Conservation (phyloP, 1,139 yeast species). For the Taiozyma sp. region DNA sequence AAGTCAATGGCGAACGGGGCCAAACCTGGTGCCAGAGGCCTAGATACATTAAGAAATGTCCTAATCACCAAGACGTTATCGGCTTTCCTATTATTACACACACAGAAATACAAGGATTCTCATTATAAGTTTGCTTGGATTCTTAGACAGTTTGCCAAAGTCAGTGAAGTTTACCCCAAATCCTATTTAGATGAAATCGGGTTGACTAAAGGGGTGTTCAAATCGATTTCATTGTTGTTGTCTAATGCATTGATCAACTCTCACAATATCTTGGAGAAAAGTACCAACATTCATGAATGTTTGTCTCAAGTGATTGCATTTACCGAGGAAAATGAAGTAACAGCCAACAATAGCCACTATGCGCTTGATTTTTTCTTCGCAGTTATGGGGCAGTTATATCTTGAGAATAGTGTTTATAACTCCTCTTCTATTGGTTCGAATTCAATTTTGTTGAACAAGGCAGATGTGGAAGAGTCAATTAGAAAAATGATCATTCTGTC, state of each 20-base stretch:
- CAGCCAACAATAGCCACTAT: neutral
- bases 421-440: neutral
- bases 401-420: slow-evolving; percentile 6
- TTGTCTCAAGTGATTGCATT: neutral
- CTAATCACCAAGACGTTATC: neutral
- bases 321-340: neutral
- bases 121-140: neutral
- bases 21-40: neutral
- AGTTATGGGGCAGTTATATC: slow-evolving; percentile 9
- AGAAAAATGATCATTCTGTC: slow-evolving; percentile 31
- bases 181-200: neutral
- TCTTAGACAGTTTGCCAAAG: neutral
- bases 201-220: neutral
- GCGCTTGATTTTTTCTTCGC: slow-evolving; percentile 7
- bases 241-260: neutral
- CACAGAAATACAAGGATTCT: neutral
- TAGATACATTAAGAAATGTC: neutral
- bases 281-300: slow-evolving; percentile 1
- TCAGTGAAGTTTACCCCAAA: neutral
- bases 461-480: slow-evolving; percentile 27
- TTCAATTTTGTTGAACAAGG: neutral
- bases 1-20: neutral
- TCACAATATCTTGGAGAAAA: slow-evolving; percentile 1
- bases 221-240: neutral
- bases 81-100: neutral